Evolutionary conservation across 2,329 filamentous ascomycete species (phyloP).

Genomic region (Hymenoscyphus repandus): DNA sequence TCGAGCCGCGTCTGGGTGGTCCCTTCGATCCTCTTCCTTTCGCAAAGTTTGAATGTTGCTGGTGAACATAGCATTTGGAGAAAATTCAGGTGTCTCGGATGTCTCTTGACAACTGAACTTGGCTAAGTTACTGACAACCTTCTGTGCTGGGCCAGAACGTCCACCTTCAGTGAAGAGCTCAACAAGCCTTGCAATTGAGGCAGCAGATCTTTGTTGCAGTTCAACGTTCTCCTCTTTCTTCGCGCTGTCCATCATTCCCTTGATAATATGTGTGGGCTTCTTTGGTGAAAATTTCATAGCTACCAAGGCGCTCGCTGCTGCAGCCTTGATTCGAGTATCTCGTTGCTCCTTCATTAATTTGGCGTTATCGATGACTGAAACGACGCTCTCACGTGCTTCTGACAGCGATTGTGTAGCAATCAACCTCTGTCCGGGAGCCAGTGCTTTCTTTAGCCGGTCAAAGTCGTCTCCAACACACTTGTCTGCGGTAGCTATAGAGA

Average conservation of each 20-base stretch:
- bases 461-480: slow-evolving; percentile 83
- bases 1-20: slow-evolving; percentile 84
- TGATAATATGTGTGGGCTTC: slow-evolving; percentile 89
- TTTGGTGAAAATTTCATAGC: slow-evolving; percentile 85
- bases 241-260: slow-evolving; percentile 96
- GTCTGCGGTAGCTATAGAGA: slow-evolving; percentile 82
- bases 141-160: slow-evolving; percentile 82
- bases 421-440: slow-evolving; percentile 82
- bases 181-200: slow-evolving; percentile 79
- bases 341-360: slow-evolving; percentile 72
- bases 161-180: slow-evolving; percentile 76
- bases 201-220: slow-evolving; percentile 79
- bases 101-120: slow-evolving; percentile 98
- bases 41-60: slow-evolving; percentile 85
- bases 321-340: slow-evolving; percentile 80
- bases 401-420: slow-evolving; percentile 74
- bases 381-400: slow-evolving; percentile 68
- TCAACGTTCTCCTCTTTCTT: slow-evolving; percentile 91
- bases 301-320: slow-evolving; percentile 81
- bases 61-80: slow-evolving; percentile 71
- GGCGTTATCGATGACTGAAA: slow-evolving; percentile 73
- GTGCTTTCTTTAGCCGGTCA: slow-evolving; percentile 79
- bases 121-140: slow-evolving; percentile 90
- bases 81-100: slow-evolving; percentile 93
- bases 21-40: slow-evolving; percentile 93